Percentiles rank a stretch among this genome's conserved stretches.
These are phyloP conservation scores for Myrica gale DNA, from an alignment of 306 rosid genomes.

Conservation along the genomic window DNA sequence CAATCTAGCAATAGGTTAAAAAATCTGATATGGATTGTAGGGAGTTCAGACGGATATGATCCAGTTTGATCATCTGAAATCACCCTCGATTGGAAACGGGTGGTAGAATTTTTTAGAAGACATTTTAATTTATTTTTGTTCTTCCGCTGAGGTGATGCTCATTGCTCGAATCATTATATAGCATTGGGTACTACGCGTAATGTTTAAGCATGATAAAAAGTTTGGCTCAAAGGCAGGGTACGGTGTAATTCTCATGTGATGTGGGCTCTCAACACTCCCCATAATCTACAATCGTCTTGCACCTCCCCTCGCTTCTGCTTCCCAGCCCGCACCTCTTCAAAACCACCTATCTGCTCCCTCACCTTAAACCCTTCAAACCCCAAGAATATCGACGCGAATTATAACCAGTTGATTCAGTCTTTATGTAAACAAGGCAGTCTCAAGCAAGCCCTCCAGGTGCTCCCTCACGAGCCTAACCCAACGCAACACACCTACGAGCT, in stretches of 20 bases:
- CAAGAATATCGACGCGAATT: constrained; percentile 26
- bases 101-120: too few species aligned
- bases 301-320: constrained; percentile 26
- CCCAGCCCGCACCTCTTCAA: constrained; percentile 26
- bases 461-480: constrained; percentile 58
- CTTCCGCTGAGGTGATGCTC: too few species aligned
- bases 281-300: constrained; percentile 32
- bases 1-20: too few species aligned
- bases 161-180: too few species aligned
- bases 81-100: too few species aligned
- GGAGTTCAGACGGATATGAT: too few species aligned
- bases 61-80: too few species aligned
- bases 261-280: constrained; percentile 63
- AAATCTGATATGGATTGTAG: too few species aligned
- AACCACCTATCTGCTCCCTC: constrained; percentile 39
- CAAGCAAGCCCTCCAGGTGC: constrained; percentile 65
- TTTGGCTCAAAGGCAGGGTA: background rate
- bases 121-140: too few species aligned
- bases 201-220: background rate
- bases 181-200: background rate
- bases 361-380: constrained; percentile 42
- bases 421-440: constrained; percentile 72
- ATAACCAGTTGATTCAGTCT: constrained; percentile 65
- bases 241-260: constrained; percentile 35
- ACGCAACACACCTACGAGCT: constrained; percentile 73